A percentile compares a stretch with the other conserved stretches of the same genome.
These are phyloP conservation scores for Cairneyella variabilis DNA, from an alignment of 495 filamentous ascomycete genomes.

Conservation along the genomic window DNA sequence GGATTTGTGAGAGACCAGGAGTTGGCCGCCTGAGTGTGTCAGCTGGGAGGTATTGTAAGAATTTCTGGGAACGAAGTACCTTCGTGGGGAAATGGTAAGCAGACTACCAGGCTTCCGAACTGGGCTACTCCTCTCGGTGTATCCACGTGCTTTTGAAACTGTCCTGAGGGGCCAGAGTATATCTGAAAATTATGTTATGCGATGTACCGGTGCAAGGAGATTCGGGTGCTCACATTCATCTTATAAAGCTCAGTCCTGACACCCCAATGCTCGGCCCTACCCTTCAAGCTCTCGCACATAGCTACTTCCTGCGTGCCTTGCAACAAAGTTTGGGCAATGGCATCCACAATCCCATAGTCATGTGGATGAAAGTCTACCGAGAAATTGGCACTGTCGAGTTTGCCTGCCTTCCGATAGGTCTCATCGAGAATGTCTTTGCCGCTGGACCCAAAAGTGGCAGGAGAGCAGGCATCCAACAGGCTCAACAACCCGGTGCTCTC, in stretches of 20 bases:
- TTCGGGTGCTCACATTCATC: constrained; percentile 41
- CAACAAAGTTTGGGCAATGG: constrained; percentile 42
- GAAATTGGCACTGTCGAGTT: constrained; percentile 43
- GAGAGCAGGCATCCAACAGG: constrained; percentile 24
- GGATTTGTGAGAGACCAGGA: constrained; percentile 33
- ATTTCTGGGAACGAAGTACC: constrained; percentile 21
- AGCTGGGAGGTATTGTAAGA: constrained; percentile 15
- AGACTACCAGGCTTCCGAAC: constrained; percentile 54
- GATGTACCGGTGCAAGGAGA: not conserved
- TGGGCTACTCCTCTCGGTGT: constrained; percentile 45
- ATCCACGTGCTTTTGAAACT: constrained; percentile 52
- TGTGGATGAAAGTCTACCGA: constrained; percentile 48
- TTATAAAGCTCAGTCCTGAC: constrained; percentile 51
- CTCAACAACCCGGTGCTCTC: not conserved
- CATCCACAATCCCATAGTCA: constrained; percentile 47
- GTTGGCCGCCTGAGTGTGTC: constrained; percentile 23
- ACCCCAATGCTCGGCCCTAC: constrained; percentile 7
- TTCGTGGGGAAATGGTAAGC: constrained; percentile 42
- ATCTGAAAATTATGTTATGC: constrained; percentile 24
- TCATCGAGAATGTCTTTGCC: constrained; percentile 45
- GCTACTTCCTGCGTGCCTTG: constrained; percentile 29
- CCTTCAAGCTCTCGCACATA: not conserved
- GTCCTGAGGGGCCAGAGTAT: constrained; percentile 50
- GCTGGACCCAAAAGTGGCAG: constrained; percentile 44
- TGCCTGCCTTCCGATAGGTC: constrained; percentile 45